A percentile compares a stretch with the other conserved stretches of the same genome.
These are phyloP conservation scores for Diaporthe ampelina DNA, from an alignment of 2,329 filamentous ascomycete species.

Conservation along the genomic window DNA sequence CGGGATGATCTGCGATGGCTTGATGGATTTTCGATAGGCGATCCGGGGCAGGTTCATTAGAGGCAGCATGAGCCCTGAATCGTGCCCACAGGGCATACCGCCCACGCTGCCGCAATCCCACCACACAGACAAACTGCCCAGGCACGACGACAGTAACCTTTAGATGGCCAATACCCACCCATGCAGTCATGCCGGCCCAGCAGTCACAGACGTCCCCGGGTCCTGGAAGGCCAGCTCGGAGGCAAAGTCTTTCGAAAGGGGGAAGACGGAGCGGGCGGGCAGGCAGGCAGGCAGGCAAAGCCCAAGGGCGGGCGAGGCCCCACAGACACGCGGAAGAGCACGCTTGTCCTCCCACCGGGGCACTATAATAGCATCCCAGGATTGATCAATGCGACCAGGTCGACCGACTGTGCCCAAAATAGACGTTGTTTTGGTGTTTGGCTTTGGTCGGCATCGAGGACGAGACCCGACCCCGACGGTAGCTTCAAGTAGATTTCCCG, in stretches of 20 bases:
- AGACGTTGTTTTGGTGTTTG: slow-evolving; percentile 3
- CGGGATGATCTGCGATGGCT: slow-evolving; percentile 34
- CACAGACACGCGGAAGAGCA: slow-evolving; percentile 3
- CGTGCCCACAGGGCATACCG: neutral
- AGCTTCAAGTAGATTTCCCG: neutral
- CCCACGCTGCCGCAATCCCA: too few relatives aligned
- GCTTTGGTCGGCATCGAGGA: slow-evolving; percentile 1
- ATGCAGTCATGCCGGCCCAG: slow-evolving; percentile 1
- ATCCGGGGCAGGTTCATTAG: slow-evolving; percentile 10
- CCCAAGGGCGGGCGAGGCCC: neutral
- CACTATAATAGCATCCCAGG: neutral
- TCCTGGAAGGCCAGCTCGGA: slow-evolving; percentile 1
- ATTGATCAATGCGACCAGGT: slow-evolving; percentile 1
- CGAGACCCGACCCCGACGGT: slow-evolving; percentile 17
- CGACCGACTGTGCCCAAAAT: slow-evolving; percentile 18
- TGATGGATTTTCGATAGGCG: slow-evolving; percentile 32
- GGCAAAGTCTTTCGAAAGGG: neutral
- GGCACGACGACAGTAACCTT: neutral
- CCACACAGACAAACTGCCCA: too few relatives aligned
- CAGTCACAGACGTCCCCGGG: neutral
- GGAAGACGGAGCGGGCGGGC: neutral
- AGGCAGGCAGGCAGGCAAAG: neutral
- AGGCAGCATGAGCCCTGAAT: slow-evolving; percentile 1
- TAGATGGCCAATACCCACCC: neutral
- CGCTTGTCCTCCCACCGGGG: neutral